Evolutionary conservation across 2,329 filamentous ascomycete genomes (phyloP).

Genomic region (Epichloe aotearoae): DNA sequence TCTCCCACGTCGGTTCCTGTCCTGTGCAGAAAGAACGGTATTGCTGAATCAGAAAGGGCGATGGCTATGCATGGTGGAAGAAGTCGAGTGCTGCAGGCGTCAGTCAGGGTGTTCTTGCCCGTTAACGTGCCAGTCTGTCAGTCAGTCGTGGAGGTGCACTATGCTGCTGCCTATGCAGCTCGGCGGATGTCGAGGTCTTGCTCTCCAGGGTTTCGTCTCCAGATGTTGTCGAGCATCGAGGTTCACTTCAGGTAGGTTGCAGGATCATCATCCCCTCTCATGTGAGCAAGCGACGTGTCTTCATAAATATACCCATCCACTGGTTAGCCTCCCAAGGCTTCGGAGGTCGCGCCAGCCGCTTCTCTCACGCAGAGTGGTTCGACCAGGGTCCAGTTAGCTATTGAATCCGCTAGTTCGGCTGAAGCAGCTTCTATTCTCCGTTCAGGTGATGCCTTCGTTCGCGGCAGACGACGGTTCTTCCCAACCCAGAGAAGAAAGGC

Average conservation of each 20-base stretch:
- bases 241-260: too few relatives aligned
- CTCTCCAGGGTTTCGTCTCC: not conserved
- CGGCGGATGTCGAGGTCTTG: too few relatives aligned
- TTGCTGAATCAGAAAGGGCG: slow-evolving; percentile 5
- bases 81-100: not conserved
- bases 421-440: too few relatives aligned
- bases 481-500: too few relatives aligned
- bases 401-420: not conserved
- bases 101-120: not conserved
- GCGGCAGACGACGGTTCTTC: too few relatives aligned
- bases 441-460: too few relatives aligned
- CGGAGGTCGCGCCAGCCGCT: not conserved
- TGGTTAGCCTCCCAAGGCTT: too few relatives aligned
- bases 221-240: not conserved
- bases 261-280: too few relatives aligned
- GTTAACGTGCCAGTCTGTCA: not conserved
- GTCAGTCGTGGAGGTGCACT: not conserved
- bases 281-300: too few relatives aligned
- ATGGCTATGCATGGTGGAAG: slow-evolving; percentile 5
- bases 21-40: not conserved
- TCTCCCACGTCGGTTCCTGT: not conserved
- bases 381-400: not conserved
- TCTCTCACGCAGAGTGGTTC: not conserved
- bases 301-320: too few relatives aligned
- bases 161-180: not conserved